These are phyloP conservation scores for Teunomyces barrocoloradensis DNA, from an alignment of 805 yeast species.

Conservation along the genomic window DNA sequence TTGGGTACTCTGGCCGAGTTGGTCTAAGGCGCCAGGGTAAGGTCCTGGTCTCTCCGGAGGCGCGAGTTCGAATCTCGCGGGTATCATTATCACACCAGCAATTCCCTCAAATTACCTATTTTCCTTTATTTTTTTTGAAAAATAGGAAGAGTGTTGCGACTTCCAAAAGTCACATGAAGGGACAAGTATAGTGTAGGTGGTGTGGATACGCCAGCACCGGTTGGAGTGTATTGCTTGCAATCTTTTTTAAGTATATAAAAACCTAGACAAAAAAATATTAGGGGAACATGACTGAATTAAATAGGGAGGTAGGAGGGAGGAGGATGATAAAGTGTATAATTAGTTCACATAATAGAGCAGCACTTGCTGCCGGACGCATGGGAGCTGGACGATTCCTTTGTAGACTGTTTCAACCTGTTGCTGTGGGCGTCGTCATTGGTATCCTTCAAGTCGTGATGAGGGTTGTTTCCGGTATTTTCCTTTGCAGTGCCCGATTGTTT, in stretches of 20 bases:
- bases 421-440: constrained; percentile 10
- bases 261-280: not conserved
- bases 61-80: constrained; percentile 47
- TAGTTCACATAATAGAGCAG: constrained; percentile 27
- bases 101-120: constrained; percentile 23
- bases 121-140: constrained; percentile 12
- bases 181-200: not conserved
- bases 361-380: constrained; percentile 21
- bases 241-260: not conserved
- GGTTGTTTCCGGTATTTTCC: not conserved
- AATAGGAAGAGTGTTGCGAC: not conserved
- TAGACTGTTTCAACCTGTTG: constrained; percentile 19
- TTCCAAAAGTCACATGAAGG: not conserved
- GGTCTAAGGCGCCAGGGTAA: constrained; percentile 47
- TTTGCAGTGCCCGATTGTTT: constrained; percentile 22
- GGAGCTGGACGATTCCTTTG: constrained; percentile 10
- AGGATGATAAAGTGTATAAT: not conserved
- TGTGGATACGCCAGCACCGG: not conserved
- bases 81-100: constrained; percentile 38
- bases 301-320: not conserved
- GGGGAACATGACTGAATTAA: not conserved
- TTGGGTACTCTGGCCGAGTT: constrained; percentile 45
- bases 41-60: constrained; percentile 48
- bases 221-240: not conserved
- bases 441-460: not conserved